Evolutionary conservation across 345 rosid species (phyloP), one percentile per base, ranked within the genome.

Genomic region (Murraya koenigii): DNA sequence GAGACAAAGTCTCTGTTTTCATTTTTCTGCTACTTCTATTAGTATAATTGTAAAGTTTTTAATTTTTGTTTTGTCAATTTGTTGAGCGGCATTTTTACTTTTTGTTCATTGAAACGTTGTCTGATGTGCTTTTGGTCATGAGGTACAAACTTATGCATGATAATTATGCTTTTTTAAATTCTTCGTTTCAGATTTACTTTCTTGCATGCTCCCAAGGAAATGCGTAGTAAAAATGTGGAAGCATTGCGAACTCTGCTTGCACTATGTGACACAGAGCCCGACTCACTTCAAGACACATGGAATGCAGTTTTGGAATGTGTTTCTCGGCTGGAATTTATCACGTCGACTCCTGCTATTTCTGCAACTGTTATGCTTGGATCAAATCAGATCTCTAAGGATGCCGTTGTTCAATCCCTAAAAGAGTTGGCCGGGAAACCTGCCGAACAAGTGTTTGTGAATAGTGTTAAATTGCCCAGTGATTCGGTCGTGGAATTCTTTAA

Each of bases 301-400:
- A 96, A 96, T 88, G 99, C 98, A 69, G 95, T 96, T 72, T 78
- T 96, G 71, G 99, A 94, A 89, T 96, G 99, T 83, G 98, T 94
- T 83, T 92, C 99, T 75, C 95, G 99, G 78, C 97, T 96, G 79
- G 98, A 94, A 87, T 94, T 78, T 79, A 94, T 96, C 61, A 80
- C 93, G 10, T 90, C 99, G 78, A 94, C 98, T 76, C 97, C 98
- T 20, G 85, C 91, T 74, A 89, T 96, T 84, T 80, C 98, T 76
- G 97, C 95, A 85, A 91, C 94, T 86, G 98, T 96, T 60, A 94
- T 94, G 98, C 88, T 86, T 75, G 98, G 98, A 74, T 96, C 99
- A 79, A 96, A 94, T 86, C 99, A 94, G 88, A 94, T 96, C 68
- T 96, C 99, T 75, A 92, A 90, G 88, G 99, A 96, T 87, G 94